These are phyloP conservation scores for Cyclotella cryptica DNA, from an alignment of 108 stramenopile genomes.

Conservation along the genomic window DNA sequence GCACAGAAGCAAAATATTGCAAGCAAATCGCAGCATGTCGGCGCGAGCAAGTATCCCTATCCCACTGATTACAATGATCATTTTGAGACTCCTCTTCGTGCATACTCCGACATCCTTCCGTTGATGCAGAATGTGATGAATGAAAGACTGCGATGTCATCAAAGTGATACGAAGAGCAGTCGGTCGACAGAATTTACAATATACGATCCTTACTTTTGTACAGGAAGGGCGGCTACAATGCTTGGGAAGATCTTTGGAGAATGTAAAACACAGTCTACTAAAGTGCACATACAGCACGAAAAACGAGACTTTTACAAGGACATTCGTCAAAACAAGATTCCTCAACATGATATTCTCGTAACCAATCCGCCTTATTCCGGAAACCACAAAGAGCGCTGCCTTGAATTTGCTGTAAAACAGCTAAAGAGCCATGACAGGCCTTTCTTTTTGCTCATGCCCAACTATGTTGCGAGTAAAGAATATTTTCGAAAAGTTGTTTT, in stretches of 20 bases:
- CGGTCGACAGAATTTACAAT: slow-evolving; percentile 22
- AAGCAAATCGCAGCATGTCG: neutral
- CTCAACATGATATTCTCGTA: slow-evolving; percentile 75
- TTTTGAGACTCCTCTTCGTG: slow-evolving; percentile 76
- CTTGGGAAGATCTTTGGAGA: slow-evolving; percentile 28
- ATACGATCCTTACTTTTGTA: slow-evolving; percentile 89
- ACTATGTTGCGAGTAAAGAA: slow-evolving; percentile 79
- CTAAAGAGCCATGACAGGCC: slow-evolving; percentile 46
- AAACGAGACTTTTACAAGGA: slow-evolving; percentile 90
- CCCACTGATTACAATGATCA: slow-evolving; percentile 88
- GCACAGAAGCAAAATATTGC: neutral
- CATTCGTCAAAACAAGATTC: slow-evolving; percentile 58
- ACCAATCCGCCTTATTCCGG: slow-evolving; percentile 94
- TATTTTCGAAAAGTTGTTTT: slow-evolving; percentile 65
- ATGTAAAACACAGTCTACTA: slow-evolving; percentile 26
- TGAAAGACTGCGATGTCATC: neutral
- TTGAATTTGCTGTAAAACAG: slow-evolving; percentile 67
- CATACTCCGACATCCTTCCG: slow-evolving; percentile 26
- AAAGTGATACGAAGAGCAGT: slow-evolving; percentile 6
- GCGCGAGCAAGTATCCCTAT: slow-evolving; percentile 51
- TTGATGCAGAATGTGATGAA: slow-evolving; percentile 19
- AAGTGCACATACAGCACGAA: slow-evolving; percentile 71
- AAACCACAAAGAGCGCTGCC: slow-evolving; percentile 83
- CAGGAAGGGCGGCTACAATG: slow-evolving; percentile 56
- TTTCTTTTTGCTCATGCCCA: slow-evolving; percentile 89